Evolutionary conservation across 2,329 filamentous ascomycete genomes (phyloP).

Genomic region (Calonectria fujianensis): DNA sequence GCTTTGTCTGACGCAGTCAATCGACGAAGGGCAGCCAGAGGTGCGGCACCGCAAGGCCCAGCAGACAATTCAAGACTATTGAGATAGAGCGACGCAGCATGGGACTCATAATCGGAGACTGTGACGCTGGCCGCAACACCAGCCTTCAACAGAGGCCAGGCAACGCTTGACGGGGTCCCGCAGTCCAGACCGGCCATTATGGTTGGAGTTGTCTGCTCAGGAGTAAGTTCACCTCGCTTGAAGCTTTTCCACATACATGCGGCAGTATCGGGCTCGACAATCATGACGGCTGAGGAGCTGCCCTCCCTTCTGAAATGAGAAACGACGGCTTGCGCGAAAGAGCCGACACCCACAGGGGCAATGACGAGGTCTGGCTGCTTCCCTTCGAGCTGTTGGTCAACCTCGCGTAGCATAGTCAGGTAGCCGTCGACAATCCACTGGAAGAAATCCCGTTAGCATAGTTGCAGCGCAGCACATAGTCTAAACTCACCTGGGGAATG

Average conservation of each 20-base stretch:
- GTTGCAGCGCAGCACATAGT: fast-evolving
- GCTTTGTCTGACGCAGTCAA: conserved; percentile 61
- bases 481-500: conserved; percentile 72
- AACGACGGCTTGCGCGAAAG: conserved; percentile 81
- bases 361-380: conserved; percentile 70
- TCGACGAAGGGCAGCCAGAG: conserved; percentile 73
- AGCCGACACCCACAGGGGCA: conserved; percentile 83
- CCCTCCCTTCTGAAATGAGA: conserved; percentile 75
- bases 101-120: conserved; percentile 78
- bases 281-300: conserved; percentile 67
- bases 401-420: conserved; percentile 81
- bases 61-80: conserved; percentile 66
- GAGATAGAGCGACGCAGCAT: conserved; percentile 75
- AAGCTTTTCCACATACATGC: conserved; percentile 75
- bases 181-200: conserved; percentile 87
- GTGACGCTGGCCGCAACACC: conserved; percentile 77
- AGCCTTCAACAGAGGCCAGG: conserved; percentile 76
- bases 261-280: conserved; percentile 82
- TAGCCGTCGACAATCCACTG: conserved; percentile 88
- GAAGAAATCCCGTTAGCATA: background rate
- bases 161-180: conserved; percentile 78
- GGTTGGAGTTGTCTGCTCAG: conserved; percentile 74
- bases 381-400: conserved; percentile 74
- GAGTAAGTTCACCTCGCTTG: conserved; percentile 65
- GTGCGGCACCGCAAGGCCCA: conserved; percentile 79